A percentile compares a stretch with the other conserved stretches of the same genome.
Conservation (phyloP, 495 filamentous ascomycete species). For the Chaetomium cochliodes region DNA sequence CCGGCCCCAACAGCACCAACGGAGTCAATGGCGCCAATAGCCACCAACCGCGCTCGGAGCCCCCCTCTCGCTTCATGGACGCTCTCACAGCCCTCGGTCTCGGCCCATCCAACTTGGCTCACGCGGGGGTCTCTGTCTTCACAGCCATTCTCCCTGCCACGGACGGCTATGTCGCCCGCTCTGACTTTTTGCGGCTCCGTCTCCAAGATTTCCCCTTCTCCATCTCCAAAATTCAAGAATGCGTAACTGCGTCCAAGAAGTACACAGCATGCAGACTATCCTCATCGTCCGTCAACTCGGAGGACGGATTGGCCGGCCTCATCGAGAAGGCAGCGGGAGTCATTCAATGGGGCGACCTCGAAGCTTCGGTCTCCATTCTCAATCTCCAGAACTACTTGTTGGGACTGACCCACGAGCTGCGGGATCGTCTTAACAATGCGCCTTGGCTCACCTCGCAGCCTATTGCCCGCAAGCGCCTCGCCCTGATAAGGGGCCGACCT, state of each 20-base stretch:
- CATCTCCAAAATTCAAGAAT: conserved; percentile 21
- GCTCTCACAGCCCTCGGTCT: conserved; percentile 20
- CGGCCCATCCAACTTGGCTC: conserved; percentile 12
- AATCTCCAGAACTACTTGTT: conserved; percentile 20
- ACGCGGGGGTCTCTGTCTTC: conserved; percentile 22
- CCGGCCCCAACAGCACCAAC: background rate
- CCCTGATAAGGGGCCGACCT: conserved; percentile 41
- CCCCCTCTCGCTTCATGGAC: conserved; percentile 2
- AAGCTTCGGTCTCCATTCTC: conserved; percentile 16
- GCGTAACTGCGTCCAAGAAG: conserved; percentile 16
- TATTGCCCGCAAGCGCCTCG: conserved; percentile 34
- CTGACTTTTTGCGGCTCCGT: conserved; percentile 29
- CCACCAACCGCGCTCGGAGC: background rate
- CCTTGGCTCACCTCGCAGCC: conserved; percentile 33
- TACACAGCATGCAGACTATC: conserved; percentile 12
- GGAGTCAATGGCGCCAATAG: background rate
- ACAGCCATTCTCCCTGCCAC: conserved; percentile 26
- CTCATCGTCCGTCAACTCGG: conserved; percentile 1
- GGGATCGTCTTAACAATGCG: conserved; percentile 24
- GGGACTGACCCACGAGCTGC: conserved; percentile 24
- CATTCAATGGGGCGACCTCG: conserved; percentile 30
- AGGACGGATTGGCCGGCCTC: conserved; percentile 12
- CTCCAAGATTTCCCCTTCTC: conserved; percentile 29
- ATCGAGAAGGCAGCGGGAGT: conserved; percentile 28
- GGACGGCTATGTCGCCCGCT: conserved; percentile 25